These are phyloP conservation scores for Phlyctochytrium bullatum DNA, from an alignment of 192 early-diverging fungal genomes.

Conservation along the genomic window DNA sequence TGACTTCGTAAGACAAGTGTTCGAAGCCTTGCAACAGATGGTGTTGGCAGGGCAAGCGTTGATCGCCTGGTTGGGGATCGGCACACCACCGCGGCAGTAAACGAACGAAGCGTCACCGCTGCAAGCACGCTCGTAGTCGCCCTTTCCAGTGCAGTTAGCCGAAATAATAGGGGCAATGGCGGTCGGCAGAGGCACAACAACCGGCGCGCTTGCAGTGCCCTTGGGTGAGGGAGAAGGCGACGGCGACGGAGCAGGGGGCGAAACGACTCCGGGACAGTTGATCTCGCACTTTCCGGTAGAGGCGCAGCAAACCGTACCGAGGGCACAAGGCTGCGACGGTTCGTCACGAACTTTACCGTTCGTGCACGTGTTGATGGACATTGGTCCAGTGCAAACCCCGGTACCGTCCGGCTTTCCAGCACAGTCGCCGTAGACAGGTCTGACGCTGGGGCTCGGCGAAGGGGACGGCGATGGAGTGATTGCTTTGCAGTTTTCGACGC, in stretches of 20 bases:
- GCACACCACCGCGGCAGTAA: neutral
- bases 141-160: slow-evolving; percentile 6
- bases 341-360: neutral
- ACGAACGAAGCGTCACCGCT: neutral
- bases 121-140: neutral
- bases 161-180: neutral
- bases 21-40: neutral
- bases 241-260: neutral
- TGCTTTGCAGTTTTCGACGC: neutral
- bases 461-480: neutral
- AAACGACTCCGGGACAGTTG: slow-evolving; percentile 2
- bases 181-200: neutral
- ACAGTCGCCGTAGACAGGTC: neutral
- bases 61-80: slow-evolving; percentile 7
- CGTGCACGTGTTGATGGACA: neutral
- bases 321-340: slow-evolving; percentile 9
- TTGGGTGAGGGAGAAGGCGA: neutral
- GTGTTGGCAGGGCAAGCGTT: neutral
- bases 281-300: slow-evolving; percentile 14
- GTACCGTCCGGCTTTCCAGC: neutral
- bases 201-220: neutral
- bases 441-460: neutral
- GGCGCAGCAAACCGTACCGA: slow-evolving; percentile 25
- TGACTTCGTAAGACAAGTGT: neutral
- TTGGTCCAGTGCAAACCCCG: neutral